Evolutionary conservation across 1,284 basidiomycete species (phyloP), one percentile per base, ranked within the genome.

Genomic region (Volvariella volvacea): DNA sequence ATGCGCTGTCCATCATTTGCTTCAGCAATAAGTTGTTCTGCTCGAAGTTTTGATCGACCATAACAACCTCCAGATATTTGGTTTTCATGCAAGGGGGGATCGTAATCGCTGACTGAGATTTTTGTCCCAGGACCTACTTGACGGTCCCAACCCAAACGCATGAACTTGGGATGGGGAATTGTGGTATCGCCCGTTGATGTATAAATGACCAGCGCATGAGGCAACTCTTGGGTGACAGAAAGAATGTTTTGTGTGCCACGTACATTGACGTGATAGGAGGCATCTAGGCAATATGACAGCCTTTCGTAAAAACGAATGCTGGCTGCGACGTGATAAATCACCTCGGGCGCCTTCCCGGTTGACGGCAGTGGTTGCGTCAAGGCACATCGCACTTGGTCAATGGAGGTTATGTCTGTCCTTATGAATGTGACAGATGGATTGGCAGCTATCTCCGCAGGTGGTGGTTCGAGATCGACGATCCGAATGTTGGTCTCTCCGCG

Each of bases 221-320:
- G 55, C 12, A 63, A 51, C 31, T 56, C 55, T 21, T 52, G 54
- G 1, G 55, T 56, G 2, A 55, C 58, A 8, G 47, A 39, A 12
- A 66, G 49, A 1, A 66, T 46, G 39, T 62, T 63, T 15, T 47
- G 43, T 3, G 60, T 61, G 4, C 63, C 64, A 3, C 38, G 34
- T 10, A 66, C 64, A 22, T 66, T 66, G 7, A 65, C 54, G 2
- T 44, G 38, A 43, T 61, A 56, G 3, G 63, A 60, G 1, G 56
- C 45, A 12, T 49, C 20, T 54, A 56, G 63, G 20, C 61, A 56
- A 36, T 65, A 65, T 2, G 52, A 49, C 3, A 51, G 49, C 7
- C 64, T 61, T 42, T 65, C 62, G 60, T 63, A 65, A 50, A 65
- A 65, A 16, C 61, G 58, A 19, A 65, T 64, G 19, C 50, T 49